Percentiles rank a stretch among this genome's conserved stretches.
These are phyloP conservation scores for Brachypodium distachyon DNA, from an alignment of 202 grass and related monocot genomes.

Conservation along the genomic window DNA sequence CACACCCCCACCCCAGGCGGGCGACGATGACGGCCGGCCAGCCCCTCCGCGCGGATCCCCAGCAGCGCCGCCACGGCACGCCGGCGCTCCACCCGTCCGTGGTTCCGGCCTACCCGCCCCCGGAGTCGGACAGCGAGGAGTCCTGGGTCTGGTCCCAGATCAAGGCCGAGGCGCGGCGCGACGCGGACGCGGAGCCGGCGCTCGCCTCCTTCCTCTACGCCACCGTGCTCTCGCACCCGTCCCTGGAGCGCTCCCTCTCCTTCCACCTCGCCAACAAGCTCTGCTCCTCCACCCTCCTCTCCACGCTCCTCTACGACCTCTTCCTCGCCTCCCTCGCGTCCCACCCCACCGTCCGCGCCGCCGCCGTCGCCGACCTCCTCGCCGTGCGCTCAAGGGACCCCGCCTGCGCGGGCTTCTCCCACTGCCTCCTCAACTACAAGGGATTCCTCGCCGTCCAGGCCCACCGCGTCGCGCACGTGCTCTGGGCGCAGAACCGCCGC, in stretches of 20 bases:
- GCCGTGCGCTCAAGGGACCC: slow-evolving; percentile 57
- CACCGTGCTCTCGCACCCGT: slow-evolving; percentile 68
- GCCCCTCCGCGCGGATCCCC: slow-evolving; percentile 17
- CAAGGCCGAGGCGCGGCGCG: slow-evolving; percentile 68
- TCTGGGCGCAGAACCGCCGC: slow-evolving; percentile 63
- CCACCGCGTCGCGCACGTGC: slow-evolving; percentile 70
- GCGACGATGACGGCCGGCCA: slow-evolving; percentile 24
- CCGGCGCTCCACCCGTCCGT: slow-evolving; percentile 7
- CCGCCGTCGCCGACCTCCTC: slow-evolving; percentile 62
- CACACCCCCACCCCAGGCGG: too few species aligned
- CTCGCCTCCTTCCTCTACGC: slow-evolving; percentile 80
- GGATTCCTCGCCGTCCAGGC: slow-evolving; percentile 92
- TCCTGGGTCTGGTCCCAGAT: slow-evolving; percentile 90
- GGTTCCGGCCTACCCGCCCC: slow-evolving; percentile 54
- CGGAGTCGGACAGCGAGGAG: slow-evolving; percentile 66
- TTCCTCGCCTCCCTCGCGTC: slow-evolving; percentile 54
- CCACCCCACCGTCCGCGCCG: slow-evolving; percentile 42
- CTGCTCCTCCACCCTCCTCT: slow-evolving; percentile 81
- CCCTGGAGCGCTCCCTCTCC: slow-evolving; percentile 59
- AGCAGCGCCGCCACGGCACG: not conserved
- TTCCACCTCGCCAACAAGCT: slow-evolving; percentile 99
- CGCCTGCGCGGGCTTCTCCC: slow-evolving; percentile 62
- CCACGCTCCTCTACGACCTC: slow-evolving; percentile 85
- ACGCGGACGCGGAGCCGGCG: slow-evolving; percentile 78
- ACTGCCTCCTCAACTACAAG: slow-evolving; percentile 95